phyloP scores from a whole-genome alignment of 371 early-diverging fungal genomes.

The Syncephalastrum monosporum region DNA sequence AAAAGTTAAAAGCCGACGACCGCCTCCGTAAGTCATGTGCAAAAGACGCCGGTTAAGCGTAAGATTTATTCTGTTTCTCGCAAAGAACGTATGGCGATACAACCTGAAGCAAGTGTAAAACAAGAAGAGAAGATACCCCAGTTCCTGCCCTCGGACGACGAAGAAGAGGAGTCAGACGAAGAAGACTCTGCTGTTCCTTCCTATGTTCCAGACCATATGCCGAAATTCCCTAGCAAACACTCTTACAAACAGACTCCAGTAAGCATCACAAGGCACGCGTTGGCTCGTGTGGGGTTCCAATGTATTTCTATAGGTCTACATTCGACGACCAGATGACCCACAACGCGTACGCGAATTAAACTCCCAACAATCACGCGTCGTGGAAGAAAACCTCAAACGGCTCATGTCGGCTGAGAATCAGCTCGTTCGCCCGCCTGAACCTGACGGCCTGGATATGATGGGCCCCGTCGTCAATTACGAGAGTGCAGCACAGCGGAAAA shows the following conservation, averaged over 20 bases:
- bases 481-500: constrained; percentile 43
- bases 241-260: constrained; percentile 64
- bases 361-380: constrained; percentile 62
- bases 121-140: constrained; percentile 26
- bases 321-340: constrained; percentile 57
- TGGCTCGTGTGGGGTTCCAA: not conserved
- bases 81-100: not conserved
- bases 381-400: constrained; percentile 61
- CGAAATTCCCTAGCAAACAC: constrained; percentile 59
- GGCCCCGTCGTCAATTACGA: constrained; percentile 58
- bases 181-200: constrained; percentile 28
- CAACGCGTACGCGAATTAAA: constrained; percentile 61
- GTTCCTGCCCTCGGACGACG: constrained; percentile 47
- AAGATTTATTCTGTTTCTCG: not conserved
- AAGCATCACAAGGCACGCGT: constrained; percentile 11
- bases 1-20: constrained; percentile 14
- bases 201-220: constrained; percentile 54
- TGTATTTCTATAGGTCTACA: constrained; percentile 44
- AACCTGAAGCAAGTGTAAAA: not conserved
- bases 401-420: constrained; percentile 58
- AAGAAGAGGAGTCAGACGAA: constrained; percentile 39
- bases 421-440: constrained; percentile 28
- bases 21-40: constrained; percentile 11
- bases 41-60: not conserved
- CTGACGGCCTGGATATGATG: not conserved